phyloP scores from a whole-genome alignment of 2,329 filamentous ascomycete species.

The Chaetomium globosum region DNA sequence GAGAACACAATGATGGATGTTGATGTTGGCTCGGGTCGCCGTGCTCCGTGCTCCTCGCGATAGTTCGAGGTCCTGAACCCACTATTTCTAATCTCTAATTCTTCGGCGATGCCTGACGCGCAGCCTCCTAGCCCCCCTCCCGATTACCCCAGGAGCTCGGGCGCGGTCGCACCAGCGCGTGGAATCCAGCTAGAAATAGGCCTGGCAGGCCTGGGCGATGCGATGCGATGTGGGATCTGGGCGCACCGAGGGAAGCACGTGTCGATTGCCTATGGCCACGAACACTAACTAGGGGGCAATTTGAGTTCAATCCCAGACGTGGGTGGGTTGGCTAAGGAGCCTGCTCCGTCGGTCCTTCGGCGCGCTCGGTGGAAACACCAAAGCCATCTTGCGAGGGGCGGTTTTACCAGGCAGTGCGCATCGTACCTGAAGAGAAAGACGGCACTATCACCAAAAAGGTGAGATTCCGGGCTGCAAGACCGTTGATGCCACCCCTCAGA shows the following conservation, averaged over 20 bases:
- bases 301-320: not conserved
- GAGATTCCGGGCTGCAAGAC: constrained; percentile 21
- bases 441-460: constrained; percentile 11
- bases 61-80: not conserved
- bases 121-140: not conserved
- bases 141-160: constrained; percentile 3
- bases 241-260: constrained; percentile 12
- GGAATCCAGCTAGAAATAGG: constrained; percentile 4
- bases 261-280: constrained; percentile 6
- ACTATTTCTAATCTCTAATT: not conserved
- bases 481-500: constrained; percentile 27
- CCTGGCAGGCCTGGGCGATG: not conserved
- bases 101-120: not conserved
- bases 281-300: not conserved
- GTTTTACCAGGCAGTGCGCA: constrained; percentile 8
- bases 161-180: constrained; percentile 12
- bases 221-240: constrained; percentile 10
- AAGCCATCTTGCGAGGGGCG: not conserved
- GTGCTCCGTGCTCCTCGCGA: constrained; percentile 7
- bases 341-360: constrained; percentile 23
- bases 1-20: not conserved
- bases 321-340: not conserved
- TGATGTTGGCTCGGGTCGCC: constrained; percentile 11
- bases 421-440: constrained; percentile 15
- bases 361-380: constrained; percentile 2